Percentiles rank a stretch among this genome's conserved stretches.
These are phyloP conservation scores for Stachybotrys echinatus DNA, from an alignment of 2,329 filamentous ascomycete genomes.

Conservation along the genomic window DNA sequence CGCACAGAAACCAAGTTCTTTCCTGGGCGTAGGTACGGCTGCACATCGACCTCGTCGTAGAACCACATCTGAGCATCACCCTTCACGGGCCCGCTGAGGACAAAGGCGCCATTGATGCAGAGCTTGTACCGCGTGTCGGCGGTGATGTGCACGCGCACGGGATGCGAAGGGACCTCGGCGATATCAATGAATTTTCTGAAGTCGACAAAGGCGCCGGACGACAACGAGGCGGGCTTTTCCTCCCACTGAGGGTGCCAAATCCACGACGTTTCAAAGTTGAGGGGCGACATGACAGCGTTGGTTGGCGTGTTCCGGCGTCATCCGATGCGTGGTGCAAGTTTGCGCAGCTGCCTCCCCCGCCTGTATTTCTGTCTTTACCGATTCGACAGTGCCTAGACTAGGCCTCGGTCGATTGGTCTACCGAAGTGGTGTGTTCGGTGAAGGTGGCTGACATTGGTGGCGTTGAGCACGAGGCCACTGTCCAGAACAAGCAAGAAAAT, in stretches of 20 bases:
- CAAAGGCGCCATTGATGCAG: slow-evolving; percentile 12
- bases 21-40: slow-evolving; percentile 9
- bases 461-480: too few species aligned
- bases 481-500: too few species aligned
- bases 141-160: slow-evolving; percentile 11
- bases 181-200: slow-evolving; percentile 9
- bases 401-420: too few species aligned
- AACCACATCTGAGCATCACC: slow-evolving; percentile 16
- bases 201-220: slow-evolving; percentile 10
- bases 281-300: too few species aligned
- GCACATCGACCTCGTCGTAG: slow-evolving; percentile 16
- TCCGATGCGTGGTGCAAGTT: too few species aligned
- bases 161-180: background rate
- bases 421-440: too few species aligned
- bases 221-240: slow-evolving; percentile 7
- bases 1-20: slow-evolving; percentile 8
- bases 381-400: too few species aligned
- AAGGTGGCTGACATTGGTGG: too few species aligned
- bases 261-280: slow-evolving; percentile 9
- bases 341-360: too few species aligned
- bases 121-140: slow-evolving; percentile 19
- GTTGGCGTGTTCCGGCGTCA: too few species aligned
- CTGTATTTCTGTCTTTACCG: too few species aligned
- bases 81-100: slow-evolving; percentile 16
- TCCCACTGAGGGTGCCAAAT: slow-evolving; percentile 12